Evolutionary conservation across 768 basidiomycete genomes (phyloP), one percentile per base, ranked within the genome.

Genomic region (Boletus coccyginus): DNA sequence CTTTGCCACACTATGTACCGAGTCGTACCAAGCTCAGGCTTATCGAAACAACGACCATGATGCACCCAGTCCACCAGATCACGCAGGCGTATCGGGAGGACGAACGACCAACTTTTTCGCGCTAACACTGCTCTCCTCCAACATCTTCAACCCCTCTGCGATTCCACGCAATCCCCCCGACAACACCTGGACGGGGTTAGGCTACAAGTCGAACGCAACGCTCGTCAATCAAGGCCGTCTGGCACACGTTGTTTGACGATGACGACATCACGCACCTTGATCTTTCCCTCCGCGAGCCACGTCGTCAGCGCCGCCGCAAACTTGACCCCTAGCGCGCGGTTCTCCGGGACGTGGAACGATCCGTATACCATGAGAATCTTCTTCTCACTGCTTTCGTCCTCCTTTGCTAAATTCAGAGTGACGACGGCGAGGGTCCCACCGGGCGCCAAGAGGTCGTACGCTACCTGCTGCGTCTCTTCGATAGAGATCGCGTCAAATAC

Each of bases 61-160:
- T 24, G 14, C 35, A n/a, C 12, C 54, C 27, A 5, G n/a, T 40
- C 36, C 21, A 5, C 42, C 32, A 13, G 2, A 44, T 57, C 36
- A 58, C 24, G 35, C 44, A 38, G 6, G 17, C 9, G 60, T 63
- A 52, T 63, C 62, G 21, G 42, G 39, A 35, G 52, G 61, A 46
- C 50, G 70, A 7, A 66, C 72, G 9, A 80, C 67, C 12, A 78
- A 53, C 64, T 78, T 80, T 41, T 66, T 66, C 1, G 70, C 78
- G 27, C 77, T 78, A 12, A 78, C 58, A 10, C 70, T 62, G 9
- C 53, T 17, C 38, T 3, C 56, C 57, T 67, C 60, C 56, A 78
- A 40, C 24, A 57, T 62, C 49, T 70, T 57, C 45, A 78, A 52
- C 2, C 71, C 75, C 31, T 49, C 63, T 0, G 55, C 55, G 7